Evolutionary conservation across 1,284 basidiomycete genomes (phyloP).

Genomic region (Porphyrellus sp.): DNA sequence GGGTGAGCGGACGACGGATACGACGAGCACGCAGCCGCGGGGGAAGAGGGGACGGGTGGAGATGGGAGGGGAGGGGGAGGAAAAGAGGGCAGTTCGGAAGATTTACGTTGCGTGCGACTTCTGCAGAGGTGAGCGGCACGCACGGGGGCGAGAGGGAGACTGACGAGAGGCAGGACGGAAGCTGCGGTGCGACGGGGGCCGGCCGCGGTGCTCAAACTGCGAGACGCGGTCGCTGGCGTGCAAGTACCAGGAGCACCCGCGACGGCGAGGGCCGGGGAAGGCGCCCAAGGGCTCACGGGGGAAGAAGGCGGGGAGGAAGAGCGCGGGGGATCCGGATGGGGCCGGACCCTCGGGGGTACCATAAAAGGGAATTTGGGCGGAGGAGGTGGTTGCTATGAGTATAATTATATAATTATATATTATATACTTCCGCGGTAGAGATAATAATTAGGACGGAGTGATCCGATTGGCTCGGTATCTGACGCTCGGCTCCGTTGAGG

Average conservation of each 20-base stretch:
- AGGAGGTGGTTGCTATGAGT: constrained; percentile 14
- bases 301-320: constrained; percentile 28
- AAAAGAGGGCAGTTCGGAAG: constrained; percentile 29
- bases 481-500: constrained; percentile 39
- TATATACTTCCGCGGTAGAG: constrained; percentile 33
- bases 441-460: constrained; percentile 19
- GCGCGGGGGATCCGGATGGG: constrained; percentile 26
- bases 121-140: constrained; percentile 56
- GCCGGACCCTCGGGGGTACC: constrained; percentile 26
- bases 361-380: constrained; percentile 28
- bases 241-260: constrained; percentile 50
- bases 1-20: constrained; percentile 12
- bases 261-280: constrained; percentile 69
- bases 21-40: constrained; percentile 5
- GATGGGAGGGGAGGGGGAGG: constrained; percentile 16
- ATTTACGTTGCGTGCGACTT: constrained; percentile 60
- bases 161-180: constrained; percentile 54
- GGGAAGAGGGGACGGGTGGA: constrained; percentile 22
- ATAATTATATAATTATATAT: constrained; percentile 29
- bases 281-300: constrained; percentile 47
- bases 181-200: constrained; percentile 63
- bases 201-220: constrained; percentile 62
- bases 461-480: constrained; percentile 40
- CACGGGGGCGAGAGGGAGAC: constrained; percentile 9
- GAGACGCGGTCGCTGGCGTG: constrained; percentile 47